Percentiles rank a stretch among this genome's conserved stretches.
These are phyloP conservation scores for Ogataea sp. DNA, from an alignment of 805 yeast species.

Conservation along the genomic window DNA sequence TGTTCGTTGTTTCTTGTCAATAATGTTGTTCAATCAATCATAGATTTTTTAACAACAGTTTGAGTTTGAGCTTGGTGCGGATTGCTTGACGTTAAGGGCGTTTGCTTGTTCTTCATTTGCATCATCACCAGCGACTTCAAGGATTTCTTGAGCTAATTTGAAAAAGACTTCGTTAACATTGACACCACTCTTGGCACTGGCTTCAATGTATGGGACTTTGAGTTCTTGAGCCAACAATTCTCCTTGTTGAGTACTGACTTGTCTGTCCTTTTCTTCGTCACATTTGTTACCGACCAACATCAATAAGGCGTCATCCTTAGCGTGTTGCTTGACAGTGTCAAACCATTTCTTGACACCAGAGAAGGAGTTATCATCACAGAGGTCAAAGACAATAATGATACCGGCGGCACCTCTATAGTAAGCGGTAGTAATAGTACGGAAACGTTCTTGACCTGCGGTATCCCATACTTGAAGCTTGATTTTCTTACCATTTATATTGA, in stretches of 20 bases:
- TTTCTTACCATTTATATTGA: slow-evolving; percentile 86
- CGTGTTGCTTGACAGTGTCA: slow-evolving; percentile 92
- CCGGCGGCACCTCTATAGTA: slow-evolving; percentile 90
- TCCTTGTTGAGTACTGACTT: slow-evolving; percentile 86
- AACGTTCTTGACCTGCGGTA: slow-evolving; percentile 96
- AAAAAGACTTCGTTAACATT: slow-evolving; percentile 90
- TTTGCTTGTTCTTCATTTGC: slow-evolving; percentile 16
- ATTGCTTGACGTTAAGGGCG: slow-evolving; percentile 19
- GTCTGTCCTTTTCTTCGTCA: slow-evolving; percentile 84
- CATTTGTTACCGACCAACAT: slow-evolving; percentile 93
- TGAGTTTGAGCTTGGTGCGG: slow-evolving; percentile 6
- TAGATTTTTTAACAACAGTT: slow-evolving; percentile 24
- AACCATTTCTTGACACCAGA: slow-evolving; percentile 92
- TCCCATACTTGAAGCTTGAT: slow-evolving; percentile 96
- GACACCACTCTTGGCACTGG: slow-evolving; percentile 89
- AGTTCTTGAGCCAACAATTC: slow-evolving; percentile 79
- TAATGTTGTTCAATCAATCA: too few species aligned
- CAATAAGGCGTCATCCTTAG: slow-evolving; percentile 91
- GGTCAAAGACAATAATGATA: slow-evolving; percentile 75
- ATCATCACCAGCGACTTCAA: slow-evolving; percentile 58
- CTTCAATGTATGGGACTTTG: slow-evolving; percentile 88
- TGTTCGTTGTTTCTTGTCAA: not conserved
- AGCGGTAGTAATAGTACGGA: slow-evolving; percentile 90
- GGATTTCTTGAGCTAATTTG: slow-evolving; percentile 78
- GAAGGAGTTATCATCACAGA: slow-evolving; percentile 84